phyloP scores from a whole-genome alignment of 2,329 filamentous ascomycete genomes.

The Nemania abortiva region DNA sequence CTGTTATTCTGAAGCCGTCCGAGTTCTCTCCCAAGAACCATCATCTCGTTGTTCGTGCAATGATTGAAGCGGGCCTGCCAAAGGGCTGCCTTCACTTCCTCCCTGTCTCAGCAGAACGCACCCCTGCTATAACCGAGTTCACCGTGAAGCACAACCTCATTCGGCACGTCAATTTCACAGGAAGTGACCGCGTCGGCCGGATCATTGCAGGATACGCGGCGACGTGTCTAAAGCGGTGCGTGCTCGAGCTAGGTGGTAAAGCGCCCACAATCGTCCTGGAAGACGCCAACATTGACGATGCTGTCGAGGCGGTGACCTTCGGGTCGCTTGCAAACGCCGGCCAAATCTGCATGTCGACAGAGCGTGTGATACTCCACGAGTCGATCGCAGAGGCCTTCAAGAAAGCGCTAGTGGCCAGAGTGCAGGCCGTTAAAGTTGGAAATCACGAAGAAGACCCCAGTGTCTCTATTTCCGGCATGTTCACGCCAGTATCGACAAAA shows the following conservation, averaged over 20 bases:
- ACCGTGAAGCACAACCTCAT: conserved; percentile 76
- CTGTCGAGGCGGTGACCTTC: conserved; percentile 74
- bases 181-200: conserved; percentile 78
- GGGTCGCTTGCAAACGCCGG: conserved; percentile 80
- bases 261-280: conserved; percentile 81
- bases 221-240: conserved; percentile 79
- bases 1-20: conserved; percentile 77
- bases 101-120: conserved; percentile 73
- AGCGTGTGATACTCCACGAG: conserved; percentile 74
- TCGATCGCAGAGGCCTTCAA: conserved; percentile 61
- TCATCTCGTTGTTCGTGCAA: conserved; percentile 71
- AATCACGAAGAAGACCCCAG: conserved; percentile 35
- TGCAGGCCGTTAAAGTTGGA: conserved; percentile 57
- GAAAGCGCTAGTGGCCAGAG: conserved; percentile 65
- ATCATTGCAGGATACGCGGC: conserved; percentile 79
- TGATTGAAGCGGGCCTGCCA: conserved; percentile 82
- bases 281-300: conserved; percentile 80
- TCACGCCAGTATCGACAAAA: conserved; percentile 35
- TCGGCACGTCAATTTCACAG: conserved; percentile 89
- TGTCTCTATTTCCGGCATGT: conserved; percentile 36
- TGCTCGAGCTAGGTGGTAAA: conserved; percentile 88
- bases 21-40: conserved; percentile 75
- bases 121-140: conserved; percentile 73
- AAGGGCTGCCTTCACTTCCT: conserved; percentile 80
- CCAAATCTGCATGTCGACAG: conserved; percentile 89